Percentiles rank a stretch among this genome's conserved stretches.
Conservation (phyloP, 2,329 filamentous ascomycete genomes). For the Sarocladiaceae sp. region DNA sequence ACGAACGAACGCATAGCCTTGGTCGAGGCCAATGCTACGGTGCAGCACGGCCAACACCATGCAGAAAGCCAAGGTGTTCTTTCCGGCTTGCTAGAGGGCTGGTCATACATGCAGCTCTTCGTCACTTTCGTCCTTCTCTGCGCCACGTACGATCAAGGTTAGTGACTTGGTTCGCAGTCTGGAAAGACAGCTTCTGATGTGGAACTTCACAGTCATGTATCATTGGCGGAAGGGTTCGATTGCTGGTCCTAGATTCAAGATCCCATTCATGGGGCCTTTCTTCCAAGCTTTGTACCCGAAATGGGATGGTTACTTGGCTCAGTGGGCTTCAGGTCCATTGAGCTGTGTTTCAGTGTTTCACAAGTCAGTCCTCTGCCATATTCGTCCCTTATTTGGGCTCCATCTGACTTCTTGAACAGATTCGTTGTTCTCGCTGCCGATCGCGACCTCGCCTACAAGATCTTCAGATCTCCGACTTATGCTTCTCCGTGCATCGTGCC, state of each 20-base stretch:
- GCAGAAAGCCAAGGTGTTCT: neutral
- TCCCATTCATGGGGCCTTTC: constrained; percentile 72
- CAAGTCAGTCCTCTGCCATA: constrained; percentile 49
- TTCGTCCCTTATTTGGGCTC: neutral
- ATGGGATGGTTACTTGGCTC: constrained; percentile 68
- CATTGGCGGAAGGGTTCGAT: constrained; percentile 58
- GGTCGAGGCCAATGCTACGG: neutral
- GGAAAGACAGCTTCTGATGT: constrained; percentile 6
- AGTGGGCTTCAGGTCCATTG: constrained; percentile 74
- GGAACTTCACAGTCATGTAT: constrained; percentile 51
- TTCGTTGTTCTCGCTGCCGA: constrained; percentile 77
- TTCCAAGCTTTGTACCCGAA: constrained; percentile 70
- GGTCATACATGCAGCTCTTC: constrained; percentile 25
- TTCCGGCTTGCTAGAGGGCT: constrained; percentile 11
- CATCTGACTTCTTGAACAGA: constrained; percentile 38
- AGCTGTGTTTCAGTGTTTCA: constrained; percentile 84
- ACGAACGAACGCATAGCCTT: neutral
- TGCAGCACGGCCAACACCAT: neutral
- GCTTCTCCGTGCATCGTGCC: constrained; percentile 77
- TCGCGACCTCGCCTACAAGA: constrained; percentile 74
- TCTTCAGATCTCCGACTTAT: constrained; percentile 73
- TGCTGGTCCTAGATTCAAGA: constrained; percentile 59
- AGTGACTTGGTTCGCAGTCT: too few relatives aligned
- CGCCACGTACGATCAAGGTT: constrained; percentile 37
- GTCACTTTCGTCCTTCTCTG: constrained; percentile 27